phyloP scores from a whole-genome alignment of 768 basidiomycete species.

The Collybia sordida region DNA sequence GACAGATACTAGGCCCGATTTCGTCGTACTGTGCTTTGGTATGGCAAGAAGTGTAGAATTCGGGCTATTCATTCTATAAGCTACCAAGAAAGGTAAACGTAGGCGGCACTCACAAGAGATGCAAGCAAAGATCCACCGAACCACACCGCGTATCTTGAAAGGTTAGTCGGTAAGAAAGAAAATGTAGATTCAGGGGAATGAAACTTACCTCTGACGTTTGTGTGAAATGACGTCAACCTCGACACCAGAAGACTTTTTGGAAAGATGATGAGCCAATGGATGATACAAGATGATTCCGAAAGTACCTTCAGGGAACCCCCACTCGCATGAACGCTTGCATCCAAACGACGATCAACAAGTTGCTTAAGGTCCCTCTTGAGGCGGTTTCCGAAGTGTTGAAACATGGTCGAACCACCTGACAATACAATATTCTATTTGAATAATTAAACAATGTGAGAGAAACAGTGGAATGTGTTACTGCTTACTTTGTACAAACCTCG shows the following conservation, averaged over 20 bases:
- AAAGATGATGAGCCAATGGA: background rate
- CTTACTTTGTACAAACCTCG: conserved; percentile 92
- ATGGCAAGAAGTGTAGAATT: conserved; percentile 93
- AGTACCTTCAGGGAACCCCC: conserved; percentile 74
- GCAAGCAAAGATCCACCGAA: conserved; percentile 95
- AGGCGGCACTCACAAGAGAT: conserved; percentile 63
- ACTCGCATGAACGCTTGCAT: conserved; percentile 69
- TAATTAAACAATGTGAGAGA: background rate
- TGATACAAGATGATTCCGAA: conserved; percentile 14
- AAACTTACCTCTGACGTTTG: conserved; percentile 84
- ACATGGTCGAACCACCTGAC: conserved; percentile 98
- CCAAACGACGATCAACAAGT: conserved; percentile 87
- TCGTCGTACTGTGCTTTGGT: conserved; percentile 95
- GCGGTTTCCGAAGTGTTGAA: conserved; percentile 96
- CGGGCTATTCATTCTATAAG: conserved; percentile 55
- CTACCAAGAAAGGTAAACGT: background rate
- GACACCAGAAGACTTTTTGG: conserved; percentile 92
- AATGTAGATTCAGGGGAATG: background rate
- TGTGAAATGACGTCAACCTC: conserved; percentile 99
- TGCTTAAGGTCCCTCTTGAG: conserved; percentile 95
- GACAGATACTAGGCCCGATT: conserved; percentile 87
- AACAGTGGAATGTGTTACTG: background rate
- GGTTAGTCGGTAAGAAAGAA: conserved; percentile 2
- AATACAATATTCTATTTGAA: conserved; percentile 85
- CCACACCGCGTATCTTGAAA: conserved; percentile 87